These are phyloP conservation scores for Schoenoplectus triqueter DNA, from an alignment of 202 grass and related monocot species.

Conservation along the genomic window DNA sequence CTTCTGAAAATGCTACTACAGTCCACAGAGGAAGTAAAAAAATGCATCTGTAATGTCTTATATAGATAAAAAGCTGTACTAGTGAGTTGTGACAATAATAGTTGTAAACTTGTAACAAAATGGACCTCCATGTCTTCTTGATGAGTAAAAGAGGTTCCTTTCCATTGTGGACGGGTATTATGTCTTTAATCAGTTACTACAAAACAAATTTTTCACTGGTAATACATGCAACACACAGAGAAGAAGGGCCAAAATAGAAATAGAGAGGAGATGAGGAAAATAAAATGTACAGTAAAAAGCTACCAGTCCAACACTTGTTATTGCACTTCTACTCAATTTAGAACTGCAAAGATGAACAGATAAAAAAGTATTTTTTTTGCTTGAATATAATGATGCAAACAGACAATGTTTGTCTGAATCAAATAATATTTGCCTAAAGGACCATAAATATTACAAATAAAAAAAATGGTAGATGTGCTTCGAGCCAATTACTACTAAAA, in stretches of 20 bases:
- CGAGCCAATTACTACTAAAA: constrained; percentile 2
- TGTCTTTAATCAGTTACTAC: background rate
- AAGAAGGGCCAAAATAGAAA: background rate
- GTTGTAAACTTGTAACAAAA: background rate
- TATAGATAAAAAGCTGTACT: background rate
- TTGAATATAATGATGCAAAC: no score
- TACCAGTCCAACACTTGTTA: no score
- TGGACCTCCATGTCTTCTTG: background rate
- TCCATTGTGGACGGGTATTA: background rate
- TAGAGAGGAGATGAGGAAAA: background rate
- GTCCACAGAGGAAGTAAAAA: background rate
- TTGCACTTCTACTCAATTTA: no score
- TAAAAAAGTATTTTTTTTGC: no score
- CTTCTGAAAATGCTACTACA: constrained; percentile 5
- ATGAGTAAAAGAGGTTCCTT: background rate
- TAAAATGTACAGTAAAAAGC: no score
- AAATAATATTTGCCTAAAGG: no score
- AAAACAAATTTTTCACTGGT: background rate
- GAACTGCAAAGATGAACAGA: no score
- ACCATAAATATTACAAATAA: background rate
- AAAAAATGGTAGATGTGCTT: constrained; percentile 1
- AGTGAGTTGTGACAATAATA: constrained; percentile 12
- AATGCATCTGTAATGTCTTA: background rate
- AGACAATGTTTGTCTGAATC: no score
- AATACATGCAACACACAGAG: background rate